Base-by-base conservation (phyloP, 441 rosid genomes). In the Erodium texanum region DNA sequence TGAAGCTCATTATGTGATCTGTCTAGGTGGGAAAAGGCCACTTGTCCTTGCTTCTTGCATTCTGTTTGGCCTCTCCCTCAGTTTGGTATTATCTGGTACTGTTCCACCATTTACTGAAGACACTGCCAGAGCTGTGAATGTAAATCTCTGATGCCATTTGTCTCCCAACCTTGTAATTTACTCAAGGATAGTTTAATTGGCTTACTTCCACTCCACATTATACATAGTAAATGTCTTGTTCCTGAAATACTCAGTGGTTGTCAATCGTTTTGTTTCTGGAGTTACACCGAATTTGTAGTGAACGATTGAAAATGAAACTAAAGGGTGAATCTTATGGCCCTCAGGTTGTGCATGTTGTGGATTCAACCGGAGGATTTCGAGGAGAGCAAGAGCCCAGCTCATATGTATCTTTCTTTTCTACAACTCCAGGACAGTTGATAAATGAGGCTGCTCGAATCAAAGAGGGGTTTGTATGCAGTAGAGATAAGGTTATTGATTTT, bases 311-410 rank as follows among this genome's bases (percentile, higher is more conserved):
- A 54, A 54, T n/a, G 23, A 54, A 54, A 54, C 9, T 7, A 19
- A 54, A 54, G 19, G 12, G 1, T 54, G 24, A 19, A 54, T 54
- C 32, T 70, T 69, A 56, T 74, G 77, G 43, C 74, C 70, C 77
- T 61, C 81, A 87, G 99, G 92, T 93, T 58, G 97, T 94, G 75
- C 99, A 92, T 74, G 86, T 94, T 64, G 96, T 94, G 63, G 96
- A 94, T 78, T 79, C 96, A 59, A 86, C 82, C 16, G 77, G 78
- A 66, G 71, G 75, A 48, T 70, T 67, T 68, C 80, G 80, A 20
- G 82, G 66, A 70, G 87, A 79, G 76, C 56, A 76, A 71, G 84
- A 80, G 67, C 88, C 87, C 10, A 68, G 66, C 43, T 83, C 97
- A 16, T 91, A 70, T 76, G 68, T 89, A 68, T 82, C 87, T 24